These are phyloP conservation scores for Claviceps pusilla DNA, from an alignment of 2,329 filamentous ascomycete species.

Conservation along the genomic window DNA sequence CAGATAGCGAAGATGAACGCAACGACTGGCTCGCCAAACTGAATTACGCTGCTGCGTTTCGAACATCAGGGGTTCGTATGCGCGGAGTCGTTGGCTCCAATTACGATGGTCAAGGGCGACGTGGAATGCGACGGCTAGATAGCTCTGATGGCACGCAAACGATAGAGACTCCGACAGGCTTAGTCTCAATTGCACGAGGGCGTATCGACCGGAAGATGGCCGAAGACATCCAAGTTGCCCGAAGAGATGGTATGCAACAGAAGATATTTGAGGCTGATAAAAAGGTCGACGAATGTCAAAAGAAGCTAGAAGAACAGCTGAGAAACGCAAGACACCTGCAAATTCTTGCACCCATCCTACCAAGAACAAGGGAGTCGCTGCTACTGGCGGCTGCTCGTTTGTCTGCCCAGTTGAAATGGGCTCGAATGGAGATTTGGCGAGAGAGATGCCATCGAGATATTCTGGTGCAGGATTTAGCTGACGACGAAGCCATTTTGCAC, in stretches of 20 bases:
- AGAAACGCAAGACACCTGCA: conserved; percentile 83
- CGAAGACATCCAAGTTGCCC: conserved; percentile 69
- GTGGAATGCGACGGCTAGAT: conserved; percentile 57
- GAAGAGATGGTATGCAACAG: conserved; percentile 66
- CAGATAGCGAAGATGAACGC: conserved; percentile 79
- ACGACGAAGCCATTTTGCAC: conserved; percentile 36
- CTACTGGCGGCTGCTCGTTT: conserved; percentile 72
- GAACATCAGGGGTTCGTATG: conserved; percentile 81
- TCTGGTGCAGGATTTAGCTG: conserved; percentile 67
- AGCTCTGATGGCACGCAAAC: conserved; percentile 43
- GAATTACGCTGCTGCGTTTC: conserved; percentile 90
- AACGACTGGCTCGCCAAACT: conserved; percentile 95
- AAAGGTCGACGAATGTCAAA: conserved; percentile 56
- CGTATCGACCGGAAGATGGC: conserved; percentile 70
- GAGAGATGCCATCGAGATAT: conserved; percentile 85
- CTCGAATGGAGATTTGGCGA: conserved; percentile 84
- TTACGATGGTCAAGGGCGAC: conserved; percentile 66
- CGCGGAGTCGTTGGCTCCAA: conserved; percentile 71
- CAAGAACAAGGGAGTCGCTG: conserved; percentile 75
- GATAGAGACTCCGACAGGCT: conserved; percentile 56
- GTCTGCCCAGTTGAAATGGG: conserved; percentile 83
- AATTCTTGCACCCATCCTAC: conserved; percentile 76
- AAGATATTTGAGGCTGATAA: conserved; percentile 75
- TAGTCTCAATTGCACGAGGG: conserved; percentile 57
- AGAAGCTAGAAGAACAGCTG: conserved; percentile 66